Conservation (phyloP, 75 land plant genomes). For the Picea glauca region DNA sequence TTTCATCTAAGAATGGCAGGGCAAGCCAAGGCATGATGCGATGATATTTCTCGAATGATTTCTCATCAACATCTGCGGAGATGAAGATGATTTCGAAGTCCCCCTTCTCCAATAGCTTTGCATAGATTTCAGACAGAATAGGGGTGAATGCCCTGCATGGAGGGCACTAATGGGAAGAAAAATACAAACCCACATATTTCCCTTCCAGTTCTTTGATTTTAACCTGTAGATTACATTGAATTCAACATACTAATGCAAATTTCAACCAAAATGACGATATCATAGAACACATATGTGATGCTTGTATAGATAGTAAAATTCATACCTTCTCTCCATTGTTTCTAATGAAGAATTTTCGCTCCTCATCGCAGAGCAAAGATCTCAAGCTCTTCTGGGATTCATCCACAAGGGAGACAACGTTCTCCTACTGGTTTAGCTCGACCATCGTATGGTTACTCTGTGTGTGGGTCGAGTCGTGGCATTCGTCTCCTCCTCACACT, state of each 20-base stretch:
- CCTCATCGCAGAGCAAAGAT: too few species aligned
- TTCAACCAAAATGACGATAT: not conserved
- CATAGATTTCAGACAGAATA: slow-evolving; percentile 30
- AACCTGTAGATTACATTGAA: slow-evolving; percentile 27
- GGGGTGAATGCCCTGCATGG: slow-evolving; percentile 67
- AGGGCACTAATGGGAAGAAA: slow-evolving; percentile 66
- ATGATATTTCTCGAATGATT: slow-evolving; percentile 43
- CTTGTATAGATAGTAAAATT: too few species aligned
- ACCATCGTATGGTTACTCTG: too few species aligned
- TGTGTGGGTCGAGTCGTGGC: not conserved
- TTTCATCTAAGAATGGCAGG: slow-evolving; percentile 56
- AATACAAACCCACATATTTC: slow-evolving; percentile 58
- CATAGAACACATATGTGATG: too few species aligned
- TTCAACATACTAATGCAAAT: not conserved
- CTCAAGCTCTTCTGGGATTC: too few species aligned
- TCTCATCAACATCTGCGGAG: slow-evolving; percentile 45
- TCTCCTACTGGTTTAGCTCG: too few species aligned
- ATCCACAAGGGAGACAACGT: too few species aligned
- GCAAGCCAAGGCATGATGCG: slow-evolving; percentile 77
- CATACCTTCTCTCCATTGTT: too few species aligned
- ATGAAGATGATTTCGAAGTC: slow-evolving; percentile 55
- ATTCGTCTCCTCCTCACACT: not conserved
- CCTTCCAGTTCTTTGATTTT: slow-evolving; percentile 43
- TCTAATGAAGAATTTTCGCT: too few species aligned
- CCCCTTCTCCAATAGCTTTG: slow-evolving; percentile 28